Evolutionary conservation across 116 monocot species (phyloP), one percentile per base, ranked within the genome.

Genomic region (Phalaenopsis hybrid): DNA sequence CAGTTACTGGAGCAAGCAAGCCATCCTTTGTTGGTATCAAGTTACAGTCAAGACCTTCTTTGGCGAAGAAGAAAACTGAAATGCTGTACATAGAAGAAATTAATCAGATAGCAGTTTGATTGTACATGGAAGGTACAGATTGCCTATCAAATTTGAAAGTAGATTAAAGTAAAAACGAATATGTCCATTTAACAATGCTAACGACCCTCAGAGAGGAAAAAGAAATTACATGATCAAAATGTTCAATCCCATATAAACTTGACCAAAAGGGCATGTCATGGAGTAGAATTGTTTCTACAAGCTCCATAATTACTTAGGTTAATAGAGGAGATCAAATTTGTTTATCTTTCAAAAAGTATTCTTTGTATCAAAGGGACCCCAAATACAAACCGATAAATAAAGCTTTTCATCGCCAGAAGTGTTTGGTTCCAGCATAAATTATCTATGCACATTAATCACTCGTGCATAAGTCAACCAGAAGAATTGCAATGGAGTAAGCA

Each of bases 21-120:
- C 81, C 81, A 6, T 86, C 90, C 76, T 90, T 92, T 50, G 82
- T 90, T 52, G 91, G 57, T 4, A 81, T 83, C 8, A 94, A 74
- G 52, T 89, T 91, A 70, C 94, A 94, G 28, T 91, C 84, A 44
- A 86, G 33, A 8, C 85, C 91, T 90, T 96, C 96, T 82, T 94
- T 91, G 74, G 97, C 94, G 81, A 97, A 97, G 84, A 97, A 97
- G 75, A 86, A 50, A 79, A 97, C 77, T 21, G 87, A 90, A 25
- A 97, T 97, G 88, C 97, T 97, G 96, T 78, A 23, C n/a, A 8
- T 8, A 59, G 8, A 79, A 57, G 41, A 20, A 63, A 63, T 63
- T 6, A 63, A 63, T 25, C 48, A 72, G 16, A 13, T 72, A 33
- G 16, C 15, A 34, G 73, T 34, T 83, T 74, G 16, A 70, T 41